These are phyloP conservation scores for Haberlea rhodopensis DNA, from an alignment of 257 asterid genomes.

Conservation along the genomic window DNA sequence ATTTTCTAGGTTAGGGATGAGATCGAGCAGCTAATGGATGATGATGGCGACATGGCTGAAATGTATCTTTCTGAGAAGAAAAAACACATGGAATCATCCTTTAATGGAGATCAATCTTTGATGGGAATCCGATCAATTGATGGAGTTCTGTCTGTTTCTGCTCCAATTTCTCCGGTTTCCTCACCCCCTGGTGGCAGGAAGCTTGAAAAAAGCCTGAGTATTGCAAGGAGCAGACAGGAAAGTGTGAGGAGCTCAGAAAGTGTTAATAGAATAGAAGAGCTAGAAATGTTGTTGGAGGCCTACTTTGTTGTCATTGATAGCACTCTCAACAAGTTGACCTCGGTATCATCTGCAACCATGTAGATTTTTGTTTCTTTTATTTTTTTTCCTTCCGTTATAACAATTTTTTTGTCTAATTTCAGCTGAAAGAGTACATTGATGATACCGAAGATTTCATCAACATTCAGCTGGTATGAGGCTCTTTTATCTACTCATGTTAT, in stretches of 20 bases:
- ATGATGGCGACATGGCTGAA: no score
- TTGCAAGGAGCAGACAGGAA: constrained; percentile 93
- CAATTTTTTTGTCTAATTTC: constrained; percentile 33
- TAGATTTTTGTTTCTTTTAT: constrained; percentile 9
- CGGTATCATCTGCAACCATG: constrained; percentile 53
- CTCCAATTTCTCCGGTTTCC: constrained; percentile 93
- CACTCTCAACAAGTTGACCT: constrained; percentile 91
- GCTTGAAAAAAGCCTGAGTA: constrained; percentile 88
- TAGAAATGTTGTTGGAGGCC: no score
- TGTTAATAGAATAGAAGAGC: constrained; percentile 67
- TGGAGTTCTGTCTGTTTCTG: constrained; percentile 66
- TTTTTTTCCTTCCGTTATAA: constrained; percentile 6
- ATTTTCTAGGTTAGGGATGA: constrained; percentile 90
- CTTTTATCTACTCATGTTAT: neutral
- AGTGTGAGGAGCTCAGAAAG: constrained; percentile 86
- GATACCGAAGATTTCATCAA: no score
- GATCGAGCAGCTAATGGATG: no score
- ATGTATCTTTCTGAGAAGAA: constrained; percentile 97
- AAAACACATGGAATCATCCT: constrained; percentile 65
- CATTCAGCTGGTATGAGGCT: constrained; percentile 79
- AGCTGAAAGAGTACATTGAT: constrained; percentile 99
- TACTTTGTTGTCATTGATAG: constrained; percentile 96
- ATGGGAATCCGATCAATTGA: constrained; percentile 73
- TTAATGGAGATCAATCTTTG: constrained; percentile 81
- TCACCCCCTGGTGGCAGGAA: constrained; percentile 87